phyloP scores from a whole-genome alignment of 2,329 filamentous ascomycete genomes.

The Diaporthe citrichinensis region DNA sequence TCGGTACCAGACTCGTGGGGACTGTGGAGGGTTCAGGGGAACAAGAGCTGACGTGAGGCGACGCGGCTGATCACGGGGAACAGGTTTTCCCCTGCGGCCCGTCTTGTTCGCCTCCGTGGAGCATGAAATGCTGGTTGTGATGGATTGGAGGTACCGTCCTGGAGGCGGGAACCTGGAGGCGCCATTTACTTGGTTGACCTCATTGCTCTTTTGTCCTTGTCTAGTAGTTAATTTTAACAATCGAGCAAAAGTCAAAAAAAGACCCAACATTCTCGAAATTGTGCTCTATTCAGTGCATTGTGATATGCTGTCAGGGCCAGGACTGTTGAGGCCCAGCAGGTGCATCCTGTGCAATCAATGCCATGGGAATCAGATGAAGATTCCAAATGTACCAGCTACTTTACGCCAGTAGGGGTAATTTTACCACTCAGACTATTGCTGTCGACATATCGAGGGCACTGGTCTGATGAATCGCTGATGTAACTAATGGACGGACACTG shows the following conservation, averaged over 20 bases:
- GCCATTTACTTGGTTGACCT: slow-evolving; percentile 53
- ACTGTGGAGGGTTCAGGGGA: background rate
- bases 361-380: background rate
- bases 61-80: slow-evolving; percentile 25
- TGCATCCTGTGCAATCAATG: background rate
- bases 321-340: background rate
- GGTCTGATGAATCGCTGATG: background rate
- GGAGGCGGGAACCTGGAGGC: slow-evolving; percentile 50
- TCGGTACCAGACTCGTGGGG: slow-evolving; percentile 12
- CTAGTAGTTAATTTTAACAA: slow-evolving; percentile 60
- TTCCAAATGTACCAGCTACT: background rate
- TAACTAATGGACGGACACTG: background rate
- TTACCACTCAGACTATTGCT: background rate
- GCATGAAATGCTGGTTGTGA: slow-evolving; percentile 44
- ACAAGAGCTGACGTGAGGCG: slow-evolving; percentile 37
- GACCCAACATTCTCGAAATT: background rate
- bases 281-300: background rate
- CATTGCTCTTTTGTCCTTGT: slow-evolving; percentile 53
- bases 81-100: slow-evolving; percentile 20
- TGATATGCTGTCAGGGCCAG: background rate
- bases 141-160: slow-evolving; percentile 45
- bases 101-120: slow-evolving; percentile 29
- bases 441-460: background rate
- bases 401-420: background rate
- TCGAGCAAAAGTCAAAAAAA: slow-evolving; percentile 37